phyloP scores from a whole-genome alignment of 495 filamentous ascomycete genomes.

The Tuber melanosporum region DNA sequence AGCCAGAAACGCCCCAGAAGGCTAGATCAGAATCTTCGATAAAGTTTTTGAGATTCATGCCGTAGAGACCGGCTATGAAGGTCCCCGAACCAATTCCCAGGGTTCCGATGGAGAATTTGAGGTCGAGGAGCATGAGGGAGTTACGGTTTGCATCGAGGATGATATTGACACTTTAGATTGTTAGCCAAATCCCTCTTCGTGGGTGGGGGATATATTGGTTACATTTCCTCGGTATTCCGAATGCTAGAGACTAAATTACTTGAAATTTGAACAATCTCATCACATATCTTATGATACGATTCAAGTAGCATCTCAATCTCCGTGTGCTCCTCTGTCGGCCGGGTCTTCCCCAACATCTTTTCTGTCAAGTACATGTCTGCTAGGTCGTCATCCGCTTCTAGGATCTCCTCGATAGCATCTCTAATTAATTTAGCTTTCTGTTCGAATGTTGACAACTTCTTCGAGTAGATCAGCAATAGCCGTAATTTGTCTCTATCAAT shows the following conservation, averaged over 20 bases:
- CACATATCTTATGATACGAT: constrained; percentile 93
- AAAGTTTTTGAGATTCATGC: constrained; percentile 99
- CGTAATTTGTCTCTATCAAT: constrained; percentile 92
- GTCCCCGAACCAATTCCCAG: constrained; percentile 87
- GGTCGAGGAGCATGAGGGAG: constrained; percentile 92
- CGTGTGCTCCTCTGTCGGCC: constrained; percentile 83
- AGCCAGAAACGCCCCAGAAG: constrained; percentile 65
- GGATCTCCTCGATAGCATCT: constrained; percentile 87
- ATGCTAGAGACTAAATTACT: constrained; percentile 92
- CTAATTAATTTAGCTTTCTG: constrained; percentile 92
- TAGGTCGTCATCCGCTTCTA: constrained; percentile 97
- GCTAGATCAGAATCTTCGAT: constrained; percentile 92
- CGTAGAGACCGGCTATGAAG: constrained; percentile 92
- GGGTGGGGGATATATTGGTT: constrained; percentile 38
- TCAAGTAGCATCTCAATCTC: constrained; percentile 96
- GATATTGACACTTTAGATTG: constrained; percentile 66
- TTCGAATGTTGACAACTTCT: constrained; percentile 92
- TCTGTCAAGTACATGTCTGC: constrained; percentile 92
- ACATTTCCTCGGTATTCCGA: constrained; percentile 98
- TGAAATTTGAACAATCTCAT: constrained; percentile 93
- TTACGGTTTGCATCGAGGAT: constrained; percentile 98
- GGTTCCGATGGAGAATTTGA: constrained; percentile 93
- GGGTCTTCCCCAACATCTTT: constrained; percentile 63
- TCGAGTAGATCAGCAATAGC: constrained; percentile 83
- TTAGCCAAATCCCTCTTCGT: constrained; percentile 13